Conservation (phyloP, 192 early-diverging fungal genomes). For the Rhizophagus clarus region DNA sequence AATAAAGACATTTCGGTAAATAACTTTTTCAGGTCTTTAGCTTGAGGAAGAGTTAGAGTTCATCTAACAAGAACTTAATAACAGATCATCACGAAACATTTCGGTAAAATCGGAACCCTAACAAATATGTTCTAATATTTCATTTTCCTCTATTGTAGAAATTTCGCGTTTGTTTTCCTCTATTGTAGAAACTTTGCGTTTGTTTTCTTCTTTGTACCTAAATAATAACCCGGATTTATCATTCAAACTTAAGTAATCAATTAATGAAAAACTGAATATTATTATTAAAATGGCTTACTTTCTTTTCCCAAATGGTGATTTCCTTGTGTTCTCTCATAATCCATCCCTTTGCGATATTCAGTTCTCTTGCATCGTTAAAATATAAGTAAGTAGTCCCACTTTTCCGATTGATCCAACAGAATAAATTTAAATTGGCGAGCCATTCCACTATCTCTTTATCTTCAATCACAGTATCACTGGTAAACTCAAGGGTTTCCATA, state of each 20-base stretch:
- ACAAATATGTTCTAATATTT: no score
- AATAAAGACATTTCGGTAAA: no score
- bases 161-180: no score
- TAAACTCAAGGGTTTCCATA: constrained; percentile 1
- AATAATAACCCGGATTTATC: no score
- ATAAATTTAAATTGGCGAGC: constrained; percentile 1
- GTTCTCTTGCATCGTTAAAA: background rate
- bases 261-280: background rate
- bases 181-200: no score
- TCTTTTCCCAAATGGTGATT: background rate
- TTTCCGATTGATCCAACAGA: background rate
- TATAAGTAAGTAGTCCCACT: background rate
- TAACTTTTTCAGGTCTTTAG: no score
- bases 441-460: constrained; percentile 21
- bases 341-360: background rate
- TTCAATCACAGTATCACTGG: background rate
- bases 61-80: no score
- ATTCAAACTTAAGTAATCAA: no score
- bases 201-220: background rate
- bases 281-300: background rate
- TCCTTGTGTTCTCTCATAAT: background rate
- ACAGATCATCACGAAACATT: no score
- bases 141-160: no score
- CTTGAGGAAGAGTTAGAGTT: no score
- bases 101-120: no score